Conservation (phyloP, 768 basidiomycete genomes). For the Russula sp. region DNA sequence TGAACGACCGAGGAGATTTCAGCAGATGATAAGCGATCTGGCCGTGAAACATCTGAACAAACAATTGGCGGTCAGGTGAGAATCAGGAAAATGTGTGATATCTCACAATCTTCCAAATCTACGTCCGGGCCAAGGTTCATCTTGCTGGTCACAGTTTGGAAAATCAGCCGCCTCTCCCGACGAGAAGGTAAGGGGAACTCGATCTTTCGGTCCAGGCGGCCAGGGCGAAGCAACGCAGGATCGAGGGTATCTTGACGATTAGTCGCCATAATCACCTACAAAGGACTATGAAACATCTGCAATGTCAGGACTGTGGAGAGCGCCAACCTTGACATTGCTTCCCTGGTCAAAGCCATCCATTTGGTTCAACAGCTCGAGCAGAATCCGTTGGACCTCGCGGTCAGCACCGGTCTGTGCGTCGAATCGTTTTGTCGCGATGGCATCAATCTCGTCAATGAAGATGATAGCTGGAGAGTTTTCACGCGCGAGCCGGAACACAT, state of each 20-base stretch:
- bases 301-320: not conserved
- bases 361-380: constrained; percentile 94
- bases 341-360: constrained; percentile 99
- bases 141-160: constrained; percentile 95
- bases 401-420: constrained; percentile 99
- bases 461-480: constrained; percentile 98
- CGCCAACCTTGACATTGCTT: constrained; percentile 89
- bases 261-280: constrained; percentile 98
- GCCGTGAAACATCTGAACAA: constrained; percentile 86
- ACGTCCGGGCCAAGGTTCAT: constrained; percentile 99
- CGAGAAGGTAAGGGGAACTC: constrained; percentile 95
- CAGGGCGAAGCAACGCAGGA: constrained; percentile 94
- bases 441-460: constrained; percentile 98
- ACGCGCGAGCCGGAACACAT: constrained; percentile 95
- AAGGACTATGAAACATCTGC: not conserved
- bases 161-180: constrained; percentile 93
- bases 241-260: constrained; percentile 98
- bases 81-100: not conserved
- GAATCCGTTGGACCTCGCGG: constrained; percentile 96
- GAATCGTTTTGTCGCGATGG: constrained; percentile 99
- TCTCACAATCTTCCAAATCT: constrained; percentile 91
- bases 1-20: constrained; percentile 96
- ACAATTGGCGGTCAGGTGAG: not conserved
- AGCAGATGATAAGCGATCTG: constrained; percentile 92
- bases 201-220: constrained; percentile 97